These are phyloP conservation scores for Paramecium caudatum DNA, from an alignment of 73 alveolate genomes.

Conservation along the genomic window DNA sequence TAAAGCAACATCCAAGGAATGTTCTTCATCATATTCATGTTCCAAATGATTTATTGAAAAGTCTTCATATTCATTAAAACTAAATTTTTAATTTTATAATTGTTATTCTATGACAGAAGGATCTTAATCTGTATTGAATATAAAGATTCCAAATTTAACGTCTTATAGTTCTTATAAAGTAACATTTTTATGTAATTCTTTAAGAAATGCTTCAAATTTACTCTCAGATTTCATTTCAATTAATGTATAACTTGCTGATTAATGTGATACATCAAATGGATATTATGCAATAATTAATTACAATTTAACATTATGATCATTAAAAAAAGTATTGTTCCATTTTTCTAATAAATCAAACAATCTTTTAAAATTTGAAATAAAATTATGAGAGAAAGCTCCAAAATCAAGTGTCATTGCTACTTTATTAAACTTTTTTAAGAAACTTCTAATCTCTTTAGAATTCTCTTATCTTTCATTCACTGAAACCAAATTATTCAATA, in stretches of 20 bases:
- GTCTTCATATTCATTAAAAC: conserved; percentile 46
- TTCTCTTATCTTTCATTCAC: conserved; percentile 50
- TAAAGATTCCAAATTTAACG: conserved; percentile 64
- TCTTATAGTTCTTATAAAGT: conserved; percentile 3
- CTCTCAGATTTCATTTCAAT: conserved; percentile 14
- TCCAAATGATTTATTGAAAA: not conserved
- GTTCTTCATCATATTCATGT: conserved; percentile 1
- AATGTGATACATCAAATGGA: conserved; percentile 57
- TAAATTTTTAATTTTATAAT: conserved; percentile 3
- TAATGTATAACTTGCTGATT: conserved; percentile 10
- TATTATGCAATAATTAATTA: conserved; percentile 25
- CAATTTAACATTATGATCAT: conserved; percentile 21
- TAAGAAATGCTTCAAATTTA: not conserved
- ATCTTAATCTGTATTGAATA: conserved; percentile 49
- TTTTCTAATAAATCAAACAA: conserved; percentile 24
- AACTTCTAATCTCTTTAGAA: conserved; percentile 63
- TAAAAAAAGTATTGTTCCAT: conserved; percentile 41
- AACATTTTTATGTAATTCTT: conserved; percentile 19
- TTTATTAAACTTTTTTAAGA: conserved; percentile 51
- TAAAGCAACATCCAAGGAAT: not conserved
- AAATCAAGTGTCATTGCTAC: conserved; percentile 62
- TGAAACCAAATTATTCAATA: not conserved
- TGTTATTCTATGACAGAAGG: not conserved
- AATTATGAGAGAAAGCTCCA: conserved; percentile 25
- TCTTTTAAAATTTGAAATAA: conserved; percentile 10